phyloP scores from a whole-genome alignment of 352 stramenopile genomes.

The Globisporangium megalacanthum region DNA sequence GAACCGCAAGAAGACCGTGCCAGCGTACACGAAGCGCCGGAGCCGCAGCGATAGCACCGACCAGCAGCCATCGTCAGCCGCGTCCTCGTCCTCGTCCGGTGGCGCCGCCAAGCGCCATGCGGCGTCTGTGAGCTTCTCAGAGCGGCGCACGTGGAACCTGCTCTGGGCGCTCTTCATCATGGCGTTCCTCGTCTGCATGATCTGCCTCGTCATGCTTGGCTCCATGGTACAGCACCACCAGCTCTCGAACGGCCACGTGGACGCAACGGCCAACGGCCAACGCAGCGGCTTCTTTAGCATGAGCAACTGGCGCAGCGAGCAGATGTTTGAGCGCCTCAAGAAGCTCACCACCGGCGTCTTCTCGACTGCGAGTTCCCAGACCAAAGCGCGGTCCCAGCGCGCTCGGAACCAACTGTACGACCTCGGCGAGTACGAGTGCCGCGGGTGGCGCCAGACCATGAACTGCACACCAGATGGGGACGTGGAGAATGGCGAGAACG shows the following conservation, averaged over 20 bases:
- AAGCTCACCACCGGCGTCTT: slow-evolving; percentile 9
- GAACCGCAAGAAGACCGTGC: slow-evolving; percentile 25
- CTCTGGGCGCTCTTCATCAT: slow-evolving; percentile 41
- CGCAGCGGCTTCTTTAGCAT: slow-evolving; percentile 26
- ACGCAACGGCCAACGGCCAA: slow-evolving; percentile 10
- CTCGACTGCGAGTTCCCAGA: slow-evolving; percentile 1
- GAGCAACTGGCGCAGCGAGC: slow-evolving; percentile 26
- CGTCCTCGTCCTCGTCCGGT: neutral
- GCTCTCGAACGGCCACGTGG: slow-evolving; percentile 40
- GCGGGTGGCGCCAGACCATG: slow-evolving; percentile 16
- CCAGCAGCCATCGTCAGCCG: slow-evolving; percentile 1
- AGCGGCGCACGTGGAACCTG: slow-evolving; percentile 35
- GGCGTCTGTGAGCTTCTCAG: slow-evolving; percentile 7
- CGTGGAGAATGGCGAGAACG: slow-evolving; percentile 2
- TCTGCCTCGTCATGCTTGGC: slow-evolving; percentile 43
- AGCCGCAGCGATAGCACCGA: slow-evolving; percentile 23
- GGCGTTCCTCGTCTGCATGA: slow-evolving; percentile 36
- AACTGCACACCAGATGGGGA: slow-evolving; percentile 16
- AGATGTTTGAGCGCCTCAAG: slow-evolving; percentile 41
- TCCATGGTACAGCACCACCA: slow-evolving; percentile 38
- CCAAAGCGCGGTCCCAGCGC: slow-evolving; percentile 5
- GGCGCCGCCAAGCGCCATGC: neutral
- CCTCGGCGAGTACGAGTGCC: slow-evolving; percentile 29
- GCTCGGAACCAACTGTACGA: slow-evolving; percentile 19
- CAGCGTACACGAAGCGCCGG: slow-evolving; percentile 17